phyloP scores from a whole-genome alignment of 306 rosid species.

The Rosa multiflora region DNA sequence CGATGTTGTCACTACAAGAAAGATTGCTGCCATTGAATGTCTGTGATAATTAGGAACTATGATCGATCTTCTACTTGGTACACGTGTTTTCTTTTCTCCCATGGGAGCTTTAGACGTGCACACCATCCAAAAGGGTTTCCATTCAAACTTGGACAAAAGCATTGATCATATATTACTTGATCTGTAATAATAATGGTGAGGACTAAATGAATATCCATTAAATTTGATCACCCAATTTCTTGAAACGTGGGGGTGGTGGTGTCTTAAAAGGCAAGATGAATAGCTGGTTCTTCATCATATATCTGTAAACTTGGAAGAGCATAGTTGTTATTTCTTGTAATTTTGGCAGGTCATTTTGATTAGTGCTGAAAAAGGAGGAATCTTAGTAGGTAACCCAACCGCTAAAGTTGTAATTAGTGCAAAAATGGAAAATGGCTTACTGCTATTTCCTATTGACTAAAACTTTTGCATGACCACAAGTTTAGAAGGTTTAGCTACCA shows the following conservation, averaged over 20 bases:
- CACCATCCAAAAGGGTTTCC: conserved; percentile 12
- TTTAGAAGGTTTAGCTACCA: neutral
- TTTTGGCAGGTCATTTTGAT: conserved; percentile 3
- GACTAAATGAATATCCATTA: neutral
- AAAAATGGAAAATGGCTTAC: neutral
- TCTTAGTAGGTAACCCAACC: conserved; percentile 6
- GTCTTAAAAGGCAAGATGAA: neutral
- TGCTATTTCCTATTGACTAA: neutral
- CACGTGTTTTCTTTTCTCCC: neutral
- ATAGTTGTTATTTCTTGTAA: neutral
- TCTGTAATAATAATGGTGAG: neutral
- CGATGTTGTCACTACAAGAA: neutral
- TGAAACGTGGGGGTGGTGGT: conserved; percentile 11
- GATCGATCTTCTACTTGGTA: conserved; percentile 13
- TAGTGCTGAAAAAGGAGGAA: conserved; percentile 3
- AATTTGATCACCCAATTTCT: conserved; percentile 8
- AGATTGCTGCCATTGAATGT: conserved; percentile 8
- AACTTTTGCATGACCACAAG: neutral
- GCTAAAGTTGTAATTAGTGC: neutral
- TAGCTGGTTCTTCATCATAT: neutral
- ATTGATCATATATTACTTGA: neutral
- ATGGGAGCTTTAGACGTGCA: conserved; percentile 15
- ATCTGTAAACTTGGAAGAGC: neutral
- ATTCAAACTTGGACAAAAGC: neutral
- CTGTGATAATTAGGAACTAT: conserved; percentile 4